These are phyloP conservation scores for Pseudogymnoascus sp. DNA, from an alignment of 2,329 filamentous ascomycete genomes.

Conservation along the genomic window DNA sequence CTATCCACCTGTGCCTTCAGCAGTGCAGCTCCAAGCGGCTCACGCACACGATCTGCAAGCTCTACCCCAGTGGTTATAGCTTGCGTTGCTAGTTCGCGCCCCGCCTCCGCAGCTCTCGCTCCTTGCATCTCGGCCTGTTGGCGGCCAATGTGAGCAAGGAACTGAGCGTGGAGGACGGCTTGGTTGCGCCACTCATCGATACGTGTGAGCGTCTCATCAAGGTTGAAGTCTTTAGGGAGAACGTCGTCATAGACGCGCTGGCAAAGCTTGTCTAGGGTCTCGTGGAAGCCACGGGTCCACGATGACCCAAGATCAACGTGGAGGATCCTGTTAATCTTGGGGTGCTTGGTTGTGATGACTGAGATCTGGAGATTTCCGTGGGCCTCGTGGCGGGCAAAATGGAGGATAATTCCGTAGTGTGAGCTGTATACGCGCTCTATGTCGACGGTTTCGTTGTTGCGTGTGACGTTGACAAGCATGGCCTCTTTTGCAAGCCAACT, in stretches of 20 bases:
- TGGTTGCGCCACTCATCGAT: slow-evolving; percentile 3
- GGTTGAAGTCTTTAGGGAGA: neutral
- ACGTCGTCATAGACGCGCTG: slow-evolving; percentile 1
- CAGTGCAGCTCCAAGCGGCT: slow-evolving; percentile 40
- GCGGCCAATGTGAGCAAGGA: slow-evolving; percentile 37
- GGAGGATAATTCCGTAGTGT: slow-evolving; percentile 30
- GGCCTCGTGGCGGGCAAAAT: slow-evolving; percentile 48
- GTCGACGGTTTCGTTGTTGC: slow-evolving; percentile 41
- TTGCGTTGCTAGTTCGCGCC: neutral
- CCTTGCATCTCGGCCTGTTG: slow-evolving; percentile 21
- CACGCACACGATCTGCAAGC: slow-evolving; percentile 19
- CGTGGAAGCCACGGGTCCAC: slow-evolving; percentile 22
- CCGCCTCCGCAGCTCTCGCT: neutral
- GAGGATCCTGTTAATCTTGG: slow-evolving; percentile 55
- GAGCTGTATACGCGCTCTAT: slow-evolving; percentile 36
- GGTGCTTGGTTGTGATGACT: slow-evolving; percentile 51
- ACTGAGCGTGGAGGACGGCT: slow-evolving; percentile 22
- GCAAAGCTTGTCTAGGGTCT: slow-evolving; percentile 21
- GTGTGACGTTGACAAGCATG: slow-evolving; percentile 48
- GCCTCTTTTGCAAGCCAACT: slow-evolving; percentile 52
- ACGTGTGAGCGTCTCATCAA: neutral
- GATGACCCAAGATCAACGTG: slow-evolving; percentile 49
- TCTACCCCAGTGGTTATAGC: neutral
- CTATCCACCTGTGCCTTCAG: slow-evolving; percentile 50
- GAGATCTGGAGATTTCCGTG: slow-evolving; percentile 52